phyloP scores from a whole-genome alignment of 331 rosid genomes.

The Prunus yedoensis region DNA sequence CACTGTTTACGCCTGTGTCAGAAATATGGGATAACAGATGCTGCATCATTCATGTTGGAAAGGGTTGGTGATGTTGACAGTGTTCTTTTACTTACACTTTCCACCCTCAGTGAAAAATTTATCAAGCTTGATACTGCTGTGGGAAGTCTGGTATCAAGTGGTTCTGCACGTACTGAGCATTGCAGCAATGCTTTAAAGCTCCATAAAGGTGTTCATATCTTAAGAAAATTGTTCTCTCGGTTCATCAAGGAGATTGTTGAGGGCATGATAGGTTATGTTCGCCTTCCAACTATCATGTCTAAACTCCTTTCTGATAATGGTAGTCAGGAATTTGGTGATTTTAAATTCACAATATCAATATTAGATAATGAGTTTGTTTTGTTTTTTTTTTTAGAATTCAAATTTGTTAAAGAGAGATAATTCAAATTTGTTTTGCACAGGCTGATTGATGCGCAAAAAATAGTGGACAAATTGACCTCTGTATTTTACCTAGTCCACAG shows the following conservation, averaged over 20 bases:
- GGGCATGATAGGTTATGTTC: slow-evolving; percentile 95
- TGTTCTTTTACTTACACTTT: slow-evolving; percentile 83
- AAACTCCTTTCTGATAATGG: slow-evolving; percentile 95
- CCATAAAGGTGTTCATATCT: slow-evolving; percentile 46
- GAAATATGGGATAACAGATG: slow-evolving; percentile 78
- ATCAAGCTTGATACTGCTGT: slow-evolving; percentile 75
- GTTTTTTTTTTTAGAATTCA: too few relatives aligned
- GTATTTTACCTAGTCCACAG: too few relatives aligned
- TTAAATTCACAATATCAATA: slow-evolving; percentile 64
- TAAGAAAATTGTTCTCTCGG: slow-evolving; percentile 72
- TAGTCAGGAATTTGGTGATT: slow-evolving; percentile 91
- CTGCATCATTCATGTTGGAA: slow-evolving; percentile 87
- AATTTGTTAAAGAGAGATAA: too few relatives aligned
- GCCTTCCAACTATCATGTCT: slow-evolving; percentile 88
- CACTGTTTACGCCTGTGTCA: slow-evolving; percentile 87
- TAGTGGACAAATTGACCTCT: too few relatives aligned
- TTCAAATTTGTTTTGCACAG: too few relatives aligned
- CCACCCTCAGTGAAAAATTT: slow-evolving; percentile 71
- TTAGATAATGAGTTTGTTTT: too few relatives aligned
- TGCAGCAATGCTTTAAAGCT: slow-evolving; percentile 42
- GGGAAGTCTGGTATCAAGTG: slow-evolving; percentile 48
- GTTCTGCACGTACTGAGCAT: slow-evolving; percentile 40
- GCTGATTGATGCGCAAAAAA: too few relatives aligned
- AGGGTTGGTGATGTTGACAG: slow-evolving; percentile 93
- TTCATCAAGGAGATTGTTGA: slow-evolving; percentile 94